Conservation (phyloP, 2,329 filamentous ascomycete genomes). For the Endoconidiophora polonica region DNA sequence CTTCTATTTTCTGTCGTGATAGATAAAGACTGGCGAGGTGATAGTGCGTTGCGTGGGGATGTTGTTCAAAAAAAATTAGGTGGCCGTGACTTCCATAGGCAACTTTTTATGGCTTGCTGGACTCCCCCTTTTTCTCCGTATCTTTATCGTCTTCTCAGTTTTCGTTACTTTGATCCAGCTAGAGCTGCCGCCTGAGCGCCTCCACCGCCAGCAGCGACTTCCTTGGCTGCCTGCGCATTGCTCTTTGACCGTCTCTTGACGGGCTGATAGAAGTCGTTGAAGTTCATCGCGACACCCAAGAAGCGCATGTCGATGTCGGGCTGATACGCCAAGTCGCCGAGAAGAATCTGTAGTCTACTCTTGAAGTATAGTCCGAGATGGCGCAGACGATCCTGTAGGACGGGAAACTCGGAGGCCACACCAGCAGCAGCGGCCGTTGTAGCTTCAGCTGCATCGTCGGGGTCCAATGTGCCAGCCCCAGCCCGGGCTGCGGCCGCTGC, state of each 20-base stretch:
- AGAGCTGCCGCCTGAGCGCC: neutral
- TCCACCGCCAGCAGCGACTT: neutral
- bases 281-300: conserved; percentile 94
- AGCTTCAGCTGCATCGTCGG: conserved; percentile 15
- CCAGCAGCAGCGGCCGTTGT: conserved; percentile 24
- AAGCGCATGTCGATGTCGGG: conserved; percentile 92
- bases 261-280: conserved; percentile 89
- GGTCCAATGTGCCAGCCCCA: conserved; percentile 16
- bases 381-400: conserved; percentile 55
- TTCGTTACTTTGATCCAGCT: neutral
- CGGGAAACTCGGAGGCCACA: conserved; percentile 50
- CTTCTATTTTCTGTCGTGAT: too few species aligned
- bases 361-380: conserved; percentile 63
- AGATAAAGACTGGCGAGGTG: too few species aligned
- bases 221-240: conserved; percentile 15
- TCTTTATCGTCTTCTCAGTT: too few species aligned
- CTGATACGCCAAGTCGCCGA: conserved; percentile 85
- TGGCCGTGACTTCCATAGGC: too few species aligned
- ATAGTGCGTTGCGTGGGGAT: too few species aligned
- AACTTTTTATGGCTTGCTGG: too few species aligned
- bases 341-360: conserved; percentile 57
- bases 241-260: conserved; percentile 43
- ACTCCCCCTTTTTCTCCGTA: too few species aligned
- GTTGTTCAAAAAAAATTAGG: too few species aligned
- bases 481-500: too few species aligned